These are phyloP conservation scores for Leccinum disarticulatum DNA, from an alignment of 768 basidiomycete genomes.

Conservation along the genomic window DNA sequence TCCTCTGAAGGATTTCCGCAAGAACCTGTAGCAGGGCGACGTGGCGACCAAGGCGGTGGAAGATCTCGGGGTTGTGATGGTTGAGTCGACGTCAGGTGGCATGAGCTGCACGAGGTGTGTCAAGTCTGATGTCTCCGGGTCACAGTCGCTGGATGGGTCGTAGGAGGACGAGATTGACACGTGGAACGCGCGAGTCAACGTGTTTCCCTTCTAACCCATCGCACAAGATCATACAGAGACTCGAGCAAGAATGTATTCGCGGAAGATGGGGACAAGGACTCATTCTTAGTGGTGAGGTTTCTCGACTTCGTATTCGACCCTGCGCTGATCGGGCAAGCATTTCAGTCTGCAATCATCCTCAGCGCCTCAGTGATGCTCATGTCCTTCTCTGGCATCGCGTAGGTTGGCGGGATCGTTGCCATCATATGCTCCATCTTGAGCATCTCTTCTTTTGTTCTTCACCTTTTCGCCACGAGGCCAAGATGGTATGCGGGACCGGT, in stretches of 20 bases:
- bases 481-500: constrained; percentile 51
- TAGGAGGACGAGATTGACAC: constrained; percentile 82
- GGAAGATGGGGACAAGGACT: constrained; percentile 59
- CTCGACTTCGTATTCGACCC: not conserved
- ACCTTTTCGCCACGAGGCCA: constrained; percentile 63
- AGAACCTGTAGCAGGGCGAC: constrained; percentile 68
- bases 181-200: constrained; percentile 61
- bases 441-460: too few relatives aligned
- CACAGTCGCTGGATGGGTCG: not conserved
- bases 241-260: constrained; percentile 56
- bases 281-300: constrained; percentile 58
- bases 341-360: constrained; percentile 74
- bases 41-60: constrained; percentile 83
- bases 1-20: constrained; percentile 76
- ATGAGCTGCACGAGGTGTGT: constrained; percentile 59
- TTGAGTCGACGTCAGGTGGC: constrained; percentile 63
- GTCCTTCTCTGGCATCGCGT: constrained; percentile 67
- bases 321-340: constrained; percentile 1
- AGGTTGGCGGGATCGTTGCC: constrained; percentile 65
- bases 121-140: not conserved
- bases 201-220: not conserved
- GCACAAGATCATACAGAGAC: constrained; percentile 56
- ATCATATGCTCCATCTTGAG: constrained; percentile 35
- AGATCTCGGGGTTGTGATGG: constrained; percentile 70
- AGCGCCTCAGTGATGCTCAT: constrained; percentile 76